These are phyloP conservation scores for Zygotorulaspora mrakii DNA, from an alignment of 1,139 yeast genomes.

Conservation along the genomic window DNA sequence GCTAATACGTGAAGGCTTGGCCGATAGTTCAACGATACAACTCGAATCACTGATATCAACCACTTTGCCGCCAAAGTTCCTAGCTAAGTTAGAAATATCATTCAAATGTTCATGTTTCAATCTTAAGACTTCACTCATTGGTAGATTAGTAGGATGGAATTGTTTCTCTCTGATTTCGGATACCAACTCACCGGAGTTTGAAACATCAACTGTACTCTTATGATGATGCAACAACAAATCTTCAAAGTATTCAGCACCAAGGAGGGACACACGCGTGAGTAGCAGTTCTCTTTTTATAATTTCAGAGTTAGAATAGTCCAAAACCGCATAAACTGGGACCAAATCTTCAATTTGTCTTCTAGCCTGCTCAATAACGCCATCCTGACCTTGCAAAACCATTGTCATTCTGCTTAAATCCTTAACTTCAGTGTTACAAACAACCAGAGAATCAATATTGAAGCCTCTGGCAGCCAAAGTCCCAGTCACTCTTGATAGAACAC, in stretches of 20 bases:
- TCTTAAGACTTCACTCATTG: constrained; percentile 89
- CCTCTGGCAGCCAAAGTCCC: constrained; percentile 98
- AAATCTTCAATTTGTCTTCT: constrained; percentile 95
- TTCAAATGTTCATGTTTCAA: constrained; percentile 87
- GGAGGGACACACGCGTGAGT: constrained; percentile 82
- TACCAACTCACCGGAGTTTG: constrained; percentile 24
- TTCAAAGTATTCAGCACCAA: constrained; percentile 97
- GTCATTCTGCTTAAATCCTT: constrained; percentile 96
- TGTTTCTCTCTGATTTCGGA: constrained; percentile 44
- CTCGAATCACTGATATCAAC: constrained; percentile 92
- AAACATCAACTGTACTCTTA: constrained; percentile 34
- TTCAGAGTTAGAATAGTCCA: constrained; percentile 88
- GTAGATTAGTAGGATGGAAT: constrained; percentile 84
- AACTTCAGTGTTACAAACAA: constrained; percentile 95
- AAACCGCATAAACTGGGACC: constrained; percentile 96
- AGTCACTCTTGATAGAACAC: constrained; percentile 88
- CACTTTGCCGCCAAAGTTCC: constrained; percentile 87
- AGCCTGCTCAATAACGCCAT: constrained; percentile 97
- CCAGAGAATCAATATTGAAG: constrained; percentile 93
- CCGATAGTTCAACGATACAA: constrained; percentile 89
- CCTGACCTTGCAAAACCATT: constrained; percentile 88
- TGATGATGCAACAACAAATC: constrained; percentile 88
- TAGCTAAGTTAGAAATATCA: constrained; percentile 74
- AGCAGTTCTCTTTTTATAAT: constrained; percentile 87
- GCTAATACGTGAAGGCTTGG: constrained; percentile 86